Base-by-base conservation (phyloP, 2,329 filamentous ascomycete species). In the Fusarium sp. region DNA sequence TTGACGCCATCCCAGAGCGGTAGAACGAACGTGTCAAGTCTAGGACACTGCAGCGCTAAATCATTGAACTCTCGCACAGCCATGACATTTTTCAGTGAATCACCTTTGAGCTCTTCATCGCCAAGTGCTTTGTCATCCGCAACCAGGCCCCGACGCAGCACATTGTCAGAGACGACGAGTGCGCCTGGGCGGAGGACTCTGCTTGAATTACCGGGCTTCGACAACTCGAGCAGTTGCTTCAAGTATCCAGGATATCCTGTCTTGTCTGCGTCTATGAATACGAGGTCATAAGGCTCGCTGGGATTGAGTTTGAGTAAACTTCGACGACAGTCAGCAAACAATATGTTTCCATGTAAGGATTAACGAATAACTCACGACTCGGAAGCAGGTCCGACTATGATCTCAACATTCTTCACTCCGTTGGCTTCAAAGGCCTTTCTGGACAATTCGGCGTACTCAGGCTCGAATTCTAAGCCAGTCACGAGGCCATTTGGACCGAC, bases 251-350 rank as follows among this genome's bases (percentile, higher is more conserved):
- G 80, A 69, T 87, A 86, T n/a, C 81, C 82, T 0, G 78, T 76
- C 76, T 87, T 87, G 58, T 87, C 79, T 23, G 84, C 84, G 58
- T 86, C 84, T 62, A 86, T 80, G 72, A 87, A 87, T 71, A 86
- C 79, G 42, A 86, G 74, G 72, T 87, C 85, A 66, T 84, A 87
- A 6, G 85, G 82, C 67, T 67, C 58, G 11, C 27, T 40, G 23
- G 71, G 66, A 29, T 50, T 40, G 29, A 77, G 67, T 35, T 78
- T 81, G 74, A 35, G 73, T 56, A 58, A 75, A 67, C 60, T 5
- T 13, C 13, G 18, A 35, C 8, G 10, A 11, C 10, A 21, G 31
- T 50, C 13, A 68, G 42, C 33, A 36, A 25, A 20, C 21, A 13
- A 18, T 18, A 25, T 33, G 31, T 17, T 35, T 11, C 14, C 7